A percentile compares a stretch with the other conserved stretches of the same genome.
These are phyloP conservation scores for Cryphonectria radicalis DNA, from an alignment of 2,329 filamentous ascomycete species.

Conservation along the genomic window DNA sequence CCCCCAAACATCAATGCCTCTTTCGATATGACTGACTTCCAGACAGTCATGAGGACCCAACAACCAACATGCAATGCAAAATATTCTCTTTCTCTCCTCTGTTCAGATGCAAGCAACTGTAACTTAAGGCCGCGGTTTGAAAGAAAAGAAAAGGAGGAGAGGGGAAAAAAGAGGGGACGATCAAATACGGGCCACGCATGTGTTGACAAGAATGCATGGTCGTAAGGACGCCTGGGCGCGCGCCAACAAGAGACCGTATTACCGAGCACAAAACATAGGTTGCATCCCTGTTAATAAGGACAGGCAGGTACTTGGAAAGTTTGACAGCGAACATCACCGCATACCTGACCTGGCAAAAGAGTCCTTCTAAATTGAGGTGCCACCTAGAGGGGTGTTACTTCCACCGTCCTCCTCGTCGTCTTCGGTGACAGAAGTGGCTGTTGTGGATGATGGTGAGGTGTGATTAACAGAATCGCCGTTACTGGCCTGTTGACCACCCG, in stretches of 20 bases:
- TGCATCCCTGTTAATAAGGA: background rate
- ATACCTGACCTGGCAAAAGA: background rate
- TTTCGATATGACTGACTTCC: background rate
- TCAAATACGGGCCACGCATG: background rate
- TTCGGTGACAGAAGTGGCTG: background rate
- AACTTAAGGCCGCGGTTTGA: background rate
- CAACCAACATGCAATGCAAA: background rate
- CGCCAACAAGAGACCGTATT: background rate
- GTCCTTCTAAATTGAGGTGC: background rate
- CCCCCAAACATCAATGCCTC: background rate
- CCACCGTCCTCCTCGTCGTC: slow-evolving; percentile 13
- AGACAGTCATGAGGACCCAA: background rate
- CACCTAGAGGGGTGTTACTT: background rate
- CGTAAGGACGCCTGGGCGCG: background rate
- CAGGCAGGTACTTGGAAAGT: background rate
- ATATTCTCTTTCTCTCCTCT: background rate
- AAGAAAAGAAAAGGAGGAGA: background rate
- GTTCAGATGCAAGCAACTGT: background rate
- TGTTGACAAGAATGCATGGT: background rate
- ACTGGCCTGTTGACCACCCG: background rate
- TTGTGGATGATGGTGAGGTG: background rate
- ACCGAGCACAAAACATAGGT: background rate
- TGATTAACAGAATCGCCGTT: background rate
- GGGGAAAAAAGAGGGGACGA: background rate
- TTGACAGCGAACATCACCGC: background rate